Conservation (phyloP, 306 rosid genomes). For the Cucurbita maxima region DNA sequence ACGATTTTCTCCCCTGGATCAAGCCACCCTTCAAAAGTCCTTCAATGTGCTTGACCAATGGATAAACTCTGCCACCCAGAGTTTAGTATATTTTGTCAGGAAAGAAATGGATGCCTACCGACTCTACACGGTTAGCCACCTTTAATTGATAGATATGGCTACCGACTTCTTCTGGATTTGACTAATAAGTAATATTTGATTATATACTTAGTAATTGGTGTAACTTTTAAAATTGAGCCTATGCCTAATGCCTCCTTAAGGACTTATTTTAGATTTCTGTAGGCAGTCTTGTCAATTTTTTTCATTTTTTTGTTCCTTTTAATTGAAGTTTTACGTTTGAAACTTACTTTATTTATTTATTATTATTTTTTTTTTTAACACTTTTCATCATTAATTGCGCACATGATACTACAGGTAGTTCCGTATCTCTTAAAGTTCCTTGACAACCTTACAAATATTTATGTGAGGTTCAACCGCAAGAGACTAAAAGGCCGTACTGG, state of each 20-base stretch:
- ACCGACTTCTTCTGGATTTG: neutral
- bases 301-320: neutral
- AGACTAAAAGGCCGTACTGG: constrained; percentile 97
- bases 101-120: constrained; percentile 88
- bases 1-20: constrained; percentile 50
- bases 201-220: neutral
- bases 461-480: constrained; percentile 92
- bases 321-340: neutral
- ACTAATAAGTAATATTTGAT: neutral
- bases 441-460: constrained; percentile 87
- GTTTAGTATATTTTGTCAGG: constrained; percentile 77
- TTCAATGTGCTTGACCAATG: constrained; percentile 95
- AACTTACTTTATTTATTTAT: neutral
- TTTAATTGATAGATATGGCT: neutral
- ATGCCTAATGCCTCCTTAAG: neutral
- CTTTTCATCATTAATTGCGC: neutral
- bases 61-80: constrained; percentile 94
- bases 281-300: neutral
- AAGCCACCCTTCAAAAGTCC: constrained; percentile 52
- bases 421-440: constrained; percentile 91
- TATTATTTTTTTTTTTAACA: neutral
- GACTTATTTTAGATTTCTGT: neutral
- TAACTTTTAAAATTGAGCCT: neutral
- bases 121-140: constrained; percentile 59
- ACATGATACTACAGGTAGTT: constrained; percentile 49